Base-by-base conservation (phyloP, 805 yeast species). In the Dipodascus albidus region DNA sequence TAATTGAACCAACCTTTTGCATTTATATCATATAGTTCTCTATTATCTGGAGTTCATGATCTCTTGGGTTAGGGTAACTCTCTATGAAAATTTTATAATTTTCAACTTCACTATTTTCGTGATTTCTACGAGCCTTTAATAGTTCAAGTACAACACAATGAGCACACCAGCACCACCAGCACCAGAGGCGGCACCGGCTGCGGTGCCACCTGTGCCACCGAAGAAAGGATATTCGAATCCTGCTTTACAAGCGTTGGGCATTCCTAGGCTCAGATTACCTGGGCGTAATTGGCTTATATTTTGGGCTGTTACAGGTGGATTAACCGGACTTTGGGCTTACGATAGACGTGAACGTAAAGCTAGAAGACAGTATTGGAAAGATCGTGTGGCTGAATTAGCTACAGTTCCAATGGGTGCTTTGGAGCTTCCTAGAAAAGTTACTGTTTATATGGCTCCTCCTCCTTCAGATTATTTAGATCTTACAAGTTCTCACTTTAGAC, bases 281-380 rank as follows among this genome's bases (percentile, higher is more conserved):
- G 83, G 95, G 0, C 75, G 96, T 57, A 93, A 91, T 70, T 91
- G 98, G 99, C 68, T 79, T 73, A 86, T 89, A 38, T 93, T 93
- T 68, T 85, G 96, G 86, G 64, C 82, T 0, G 79, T 86, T 4
- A 65, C 85, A 1, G 80, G 82, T 1, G 69, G 76, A 1, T 70
- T 85, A 38, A 74, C 85, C 1, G 91, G 95, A n/a, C 87, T 91
- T 11, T 75, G 82, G 27, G 76, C 76, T 15, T 89, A 87, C 69
- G 99, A 93, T 68, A 82, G 83, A 59, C 73, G 78, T 55, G 77
- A 87, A 66, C 93, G 89, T 59, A 76, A 75, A 49, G 75, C 78
- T 57, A 75, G 85, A 23, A 71, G 96, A 44, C 69, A 75, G 47
- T 73, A 76, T 56, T 87, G 85, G 78, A 80, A 84, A 73, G 74